Conservation (phyloP, 1,284 basidiomycete genomes). For the Ustilago nuda region DNA sequence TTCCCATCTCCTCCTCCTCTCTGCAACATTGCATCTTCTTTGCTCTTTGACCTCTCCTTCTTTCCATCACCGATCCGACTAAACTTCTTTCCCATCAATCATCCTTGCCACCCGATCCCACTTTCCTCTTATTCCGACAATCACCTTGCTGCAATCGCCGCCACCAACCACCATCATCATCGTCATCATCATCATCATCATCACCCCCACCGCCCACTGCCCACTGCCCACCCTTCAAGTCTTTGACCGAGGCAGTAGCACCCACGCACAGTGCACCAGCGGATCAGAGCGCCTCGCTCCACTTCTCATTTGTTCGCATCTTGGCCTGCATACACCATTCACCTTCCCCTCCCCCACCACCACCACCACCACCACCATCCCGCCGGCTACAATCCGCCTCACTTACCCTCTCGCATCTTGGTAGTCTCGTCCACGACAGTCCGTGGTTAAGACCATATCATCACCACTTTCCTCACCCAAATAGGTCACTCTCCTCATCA, state of each 20-base stretch:
- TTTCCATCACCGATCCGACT: slow-evolving; percentile 1
- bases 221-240: no score
- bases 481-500: neutral
- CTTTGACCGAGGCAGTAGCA: neutral
- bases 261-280: no score
- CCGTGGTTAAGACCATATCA: neutral
- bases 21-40: neutral
- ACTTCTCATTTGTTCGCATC: neutral
- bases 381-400: neutral
- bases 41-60: neutral
- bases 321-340: slow-evolving; percentile 1
- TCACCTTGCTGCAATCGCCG: neutral
- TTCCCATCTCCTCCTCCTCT: neutral
- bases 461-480: neutral
- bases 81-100: neutral
- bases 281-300: neutral
- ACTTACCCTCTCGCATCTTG: neutral
- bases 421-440: neutral
- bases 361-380: neutral
- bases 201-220: no score
- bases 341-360: neutral
- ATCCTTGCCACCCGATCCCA: neutral
- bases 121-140: neutral
- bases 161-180: neutral
- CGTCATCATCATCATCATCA: no score